phyloP scores from a whole-genome alignment of 2,329 filamentous ascomycete species.

The Epichloe scottii region DNA sequence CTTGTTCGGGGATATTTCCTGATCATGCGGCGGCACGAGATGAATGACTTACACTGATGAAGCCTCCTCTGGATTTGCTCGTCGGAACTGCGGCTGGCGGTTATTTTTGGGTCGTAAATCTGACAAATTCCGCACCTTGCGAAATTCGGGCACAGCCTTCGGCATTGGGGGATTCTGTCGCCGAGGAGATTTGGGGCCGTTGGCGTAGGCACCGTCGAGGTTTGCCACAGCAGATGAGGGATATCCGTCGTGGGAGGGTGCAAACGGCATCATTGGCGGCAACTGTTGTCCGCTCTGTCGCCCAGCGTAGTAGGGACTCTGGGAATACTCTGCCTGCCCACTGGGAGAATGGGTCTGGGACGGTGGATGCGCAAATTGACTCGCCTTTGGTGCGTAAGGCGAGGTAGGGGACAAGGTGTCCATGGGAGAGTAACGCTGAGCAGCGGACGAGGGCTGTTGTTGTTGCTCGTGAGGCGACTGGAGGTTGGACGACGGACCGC shows the following conservation, averaged over 20 bases:
- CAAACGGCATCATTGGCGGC: constrained; percentile 59
- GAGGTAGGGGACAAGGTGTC: constrained; percentile 72
- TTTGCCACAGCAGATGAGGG: constrained; percentile 59
- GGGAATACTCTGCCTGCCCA: constrained; percentile 48
- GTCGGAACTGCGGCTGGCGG: constrained; percentile 75
- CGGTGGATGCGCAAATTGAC: constrained; percentile 40
- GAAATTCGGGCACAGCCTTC: constrained; percentile 75
- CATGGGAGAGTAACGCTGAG: constrained; percentile 94
- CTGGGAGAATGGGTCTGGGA: constrained; percentile 67
- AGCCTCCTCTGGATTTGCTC: constrained; percentile 92
- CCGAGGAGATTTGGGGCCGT: constrained; percentile 46
- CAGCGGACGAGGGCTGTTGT: constrained; percentile 57
- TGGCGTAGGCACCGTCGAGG: constrained; percentile 52
- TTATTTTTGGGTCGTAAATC: constrained; percentile 79
- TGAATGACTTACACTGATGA: constrained; percentile 68
- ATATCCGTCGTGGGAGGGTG: constrained; percentile 57
- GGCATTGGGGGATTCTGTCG: constrained; percentile 35
- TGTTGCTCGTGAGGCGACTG: constrained; percentile 51
- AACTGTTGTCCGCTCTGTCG: constrained; percentile 49
- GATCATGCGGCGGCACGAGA: not conserved
- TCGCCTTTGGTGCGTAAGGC: constrained; percentile 57
- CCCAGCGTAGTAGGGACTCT: constrained; percentile 44
- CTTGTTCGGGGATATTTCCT: not conserved
- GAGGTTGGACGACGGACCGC: constrained; percentile 43
- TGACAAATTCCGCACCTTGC: constrained; percentile 56